A percentile compares a stretch with the other conserved stretches of the same genome.
Conservation (phyloP, 192 early-diverging fungal species). For the Coemansia sp. region DNA sequence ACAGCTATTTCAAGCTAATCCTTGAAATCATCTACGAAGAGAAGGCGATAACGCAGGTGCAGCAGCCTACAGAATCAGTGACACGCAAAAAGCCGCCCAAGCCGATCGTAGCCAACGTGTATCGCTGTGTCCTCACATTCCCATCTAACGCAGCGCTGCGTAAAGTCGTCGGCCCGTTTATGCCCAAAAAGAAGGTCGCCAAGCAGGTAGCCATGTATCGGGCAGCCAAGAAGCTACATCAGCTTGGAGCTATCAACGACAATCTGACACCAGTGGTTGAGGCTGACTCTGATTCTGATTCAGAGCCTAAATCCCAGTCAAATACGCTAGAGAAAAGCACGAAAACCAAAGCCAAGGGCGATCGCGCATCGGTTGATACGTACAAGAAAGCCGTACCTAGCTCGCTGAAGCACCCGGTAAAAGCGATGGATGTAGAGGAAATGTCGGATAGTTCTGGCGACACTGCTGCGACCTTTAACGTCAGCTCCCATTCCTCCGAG, state of each 20-base stretch:
- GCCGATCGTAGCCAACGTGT: slow-evolving; percentile 7
- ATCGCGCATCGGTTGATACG: not conserved
- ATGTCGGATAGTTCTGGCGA: too few relatives aligned
- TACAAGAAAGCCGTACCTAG: not conserved
- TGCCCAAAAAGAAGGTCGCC: slow-evolving; percentile 60
- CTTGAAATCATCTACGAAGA: slow-evolving; percentile 55
- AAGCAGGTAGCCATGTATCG: slow-evolving; percentile 71
- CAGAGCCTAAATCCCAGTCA: slow-evolving; percentile 6
- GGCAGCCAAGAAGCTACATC: slow-evolving; percentile 67
- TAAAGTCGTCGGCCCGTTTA: slow-evolving; percentile 50
- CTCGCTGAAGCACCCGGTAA: not conserved
- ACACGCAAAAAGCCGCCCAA: slow-evolving; percentile 11
- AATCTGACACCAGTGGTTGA: slow-evolving; percentile 60
- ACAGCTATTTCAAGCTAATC: slow-evolving; percentile 54
- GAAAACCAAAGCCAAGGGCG: not conserved
- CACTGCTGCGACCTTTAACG: too few relatives aligned
- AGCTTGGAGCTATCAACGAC: slow-evolving; percentile 68
- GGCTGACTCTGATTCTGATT: too few relatives aligned
- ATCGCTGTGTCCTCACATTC: slow-evolving; percentile 55
- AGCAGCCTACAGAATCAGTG: not conserved
- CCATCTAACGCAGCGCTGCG: slow-evolving; percentile 65
- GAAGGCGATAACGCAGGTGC: not conserved
- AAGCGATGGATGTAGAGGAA: too few relatives aligned
- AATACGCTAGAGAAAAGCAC: not conserved
- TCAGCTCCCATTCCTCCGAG: too few relatives aligned